Evolutionary conservation across 192 early-diverging fungal species (phyloP).

Genomic region (Coemansia sp.): DNA sequence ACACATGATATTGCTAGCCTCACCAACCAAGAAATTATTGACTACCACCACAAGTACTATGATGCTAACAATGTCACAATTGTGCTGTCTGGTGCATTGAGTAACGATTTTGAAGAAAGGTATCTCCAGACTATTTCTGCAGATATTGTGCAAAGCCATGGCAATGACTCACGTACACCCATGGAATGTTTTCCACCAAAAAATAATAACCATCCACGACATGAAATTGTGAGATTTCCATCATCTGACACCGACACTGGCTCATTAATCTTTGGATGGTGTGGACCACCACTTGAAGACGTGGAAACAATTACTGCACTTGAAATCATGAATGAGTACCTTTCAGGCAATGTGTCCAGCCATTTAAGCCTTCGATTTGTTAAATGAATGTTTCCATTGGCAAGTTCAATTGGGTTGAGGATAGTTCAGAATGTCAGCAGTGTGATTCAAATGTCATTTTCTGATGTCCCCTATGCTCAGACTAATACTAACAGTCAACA

Average conservation of each 20-base stretch:
- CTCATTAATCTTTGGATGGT: slow-evolving; percentile 71
- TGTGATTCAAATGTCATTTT: slow-evolving; percentile 63
- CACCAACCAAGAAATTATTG: slow-evolving; percentile 71
- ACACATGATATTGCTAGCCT: slow-evolving; percentile 73
- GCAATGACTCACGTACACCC: slow-evolving; percentile 26
- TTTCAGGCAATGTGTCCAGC: slow-evolving; percentile 68
- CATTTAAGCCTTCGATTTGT: slow-evolving; percentile 77
- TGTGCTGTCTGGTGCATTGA: slow-evolving; percentile 60
- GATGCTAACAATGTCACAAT: slow-evolving; percentile 68
- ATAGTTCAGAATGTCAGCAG: slow-evolving; percentile 58
- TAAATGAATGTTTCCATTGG: slow-evolving; percentile 64
- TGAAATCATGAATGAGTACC: slow-evolving; percentile 71
- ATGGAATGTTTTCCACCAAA: slow-evolving; percentile 30
- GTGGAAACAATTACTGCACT: slow-evolving; percentile 61
- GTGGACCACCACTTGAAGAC: slow-evolving; percentile 68
- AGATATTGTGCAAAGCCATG: slow-evolving; percentile 29
- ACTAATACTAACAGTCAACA: slow-evolving; percentile 21
- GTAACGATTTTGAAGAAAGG: slow-evolving; percentile 41
- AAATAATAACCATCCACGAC: background rate
- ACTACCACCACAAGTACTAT: slow-evolving; percentile 78
- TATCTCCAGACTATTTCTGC: slow-evolving; percentile 35
- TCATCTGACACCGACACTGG: slow-evolving; percentile 66
- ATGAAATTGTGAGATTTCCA: slow-evolving; percentile 51
- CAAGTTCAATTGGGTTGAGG: slow-evolving; percentile 62
- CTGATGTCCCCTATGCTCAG: slow-evolving; percentile 57